Percentiles rank a stretch among this genome's conserved stretches.
Evolutionary conservation across 352 stramenopile species (phyloP).

Genomic region (Phytophthora podocarpi): DNA sequence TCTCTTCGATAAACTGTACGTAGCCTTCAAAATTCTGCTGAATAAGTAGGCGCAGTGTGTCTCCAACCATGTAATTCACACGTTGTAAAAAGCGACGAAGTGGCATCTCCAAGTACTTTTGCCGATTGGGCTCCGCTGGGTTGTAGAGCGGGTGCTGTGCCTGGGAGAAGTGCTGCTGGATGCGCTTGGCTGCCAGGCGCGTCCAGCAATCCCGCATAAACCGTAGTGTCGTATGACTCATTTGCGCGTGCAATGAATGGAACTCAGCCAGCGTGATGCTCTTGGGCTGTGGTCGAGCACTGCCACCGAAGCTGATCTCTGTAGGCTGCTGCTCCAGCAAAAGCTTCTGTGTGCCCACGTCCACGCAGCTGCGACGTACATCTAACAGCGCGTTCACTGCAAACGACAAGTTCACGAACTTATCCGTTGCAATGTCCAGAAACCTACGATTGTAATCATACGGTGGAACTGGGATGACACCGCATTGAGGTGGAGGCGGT

Average conservation of each 20-base stretch:
- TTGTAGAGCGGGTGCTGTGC: constrained; percentile 68
- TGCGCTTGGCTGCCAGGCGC: constrained; percentile 68
- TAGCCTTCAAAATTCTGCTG: constrained; percentile 76
- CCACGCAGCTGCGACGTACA: constrained; percentile 69
- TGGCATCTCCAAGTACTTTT: constrained; percentile 66
- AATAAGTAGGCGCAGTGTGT: constrained; percentile 68
- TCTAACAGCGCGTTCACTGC: constrained; percentile 77
- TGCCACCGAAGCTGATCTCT: constrained; percentile 62
- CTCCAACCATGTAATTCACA: constrained; percentile 86
- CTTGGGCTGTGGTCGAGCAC: constrained; percentile 37
- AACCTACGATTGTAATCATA: constrained; percentile 84
- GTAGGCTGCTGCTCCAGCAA: constrained; percentile 70
- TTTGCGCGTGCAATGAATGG: constrained; percentile 63
- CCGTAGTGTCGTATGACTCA: constrained; percentile 70
- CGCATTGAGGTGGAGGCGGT: constrained; percentile 45
- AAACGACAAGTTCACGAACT: constrained; percentile 74
- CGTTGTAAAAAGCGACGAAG: constrained; percentile 69
- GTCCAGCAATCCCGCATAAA: constrained; percentile 87
- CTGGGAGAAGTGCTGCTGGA: constrained; percentile 66
- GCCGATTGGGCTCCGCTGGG: constrained; percentile 63
- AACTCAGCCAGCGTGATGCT: constrained; percentile 83
- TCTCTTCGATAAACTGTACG: constrained; percentile 67
- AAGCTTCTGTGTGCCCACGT: constrained; percentile 64
- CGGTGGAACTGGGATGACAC: constrained; percentile 50
- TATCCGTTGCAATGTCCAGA: constrained; percentile 57